A percentile compares a stretch with the other conserved stretches of the same genome.
Evolutionary conservation across 257 asterid genomes (phyloP).

Genomic region (Lantana camara): DNA sequence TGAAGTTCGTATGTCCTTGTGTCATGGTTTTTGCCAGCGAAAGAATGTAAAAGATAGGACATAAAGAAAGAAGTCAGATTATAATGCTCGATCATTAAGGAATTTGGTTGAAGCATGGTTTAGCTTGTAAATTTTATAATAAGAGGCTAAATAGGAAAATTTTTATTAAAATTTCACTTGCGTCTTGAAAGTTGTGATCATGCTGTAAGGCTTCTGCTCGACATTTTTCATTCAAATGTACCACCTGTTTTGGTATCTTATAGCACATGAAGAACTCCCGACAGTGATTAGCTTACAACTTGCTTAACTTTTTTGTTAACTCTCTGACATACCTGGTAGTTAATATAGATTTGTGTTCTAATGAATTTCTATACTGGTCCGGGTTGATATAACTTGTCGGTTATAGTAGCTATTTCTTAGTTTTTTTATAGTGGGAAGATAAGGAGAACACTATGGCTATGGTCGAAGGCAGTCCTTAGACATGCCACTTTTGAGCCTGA

Average conservation of each 20-base stretch:
- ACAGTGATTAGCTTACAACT: not conserved
- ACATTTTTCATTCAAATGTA: too few species aligned
- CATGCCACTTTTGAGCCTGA: constrained; percentile 4
- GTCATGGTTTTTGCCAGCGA: not conserved
- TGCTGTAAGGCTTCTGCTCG: not conserved
- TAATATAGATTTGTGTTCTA: not conserved
- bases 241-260: too few species aligned
- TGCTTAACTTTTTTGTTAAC: constrained; percentile 1
- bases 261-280: too few species aligned
- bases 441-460: not conserved
- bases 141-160: constrained; percentile 10
- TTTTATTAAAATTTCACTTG: not conserved
- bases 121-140: not conserved
- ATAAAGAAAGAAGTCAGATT: not conserved
- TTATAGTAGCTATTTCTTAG: not conserved
- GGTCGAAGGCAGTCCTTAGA: not conserved
- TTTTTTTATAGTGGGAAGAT: not conserved
- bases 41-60: not conserved
- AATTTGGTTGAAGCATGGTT: not conserved
- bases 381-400: not conserved
- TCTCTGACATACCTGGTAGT: not conserved
- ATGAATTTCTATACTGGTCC: not conserved
- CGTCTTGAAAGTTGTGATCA: constrained; percentile 11
- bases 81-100: not conserved
- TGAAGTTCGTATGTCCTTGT: not conserved